Evolutionary conservation across 2,329 filamentous ascomycete genomes (phyloP), one percentile per base, ranked within the genome.

Genomic region (Ilyonectria destructans): DNA sequence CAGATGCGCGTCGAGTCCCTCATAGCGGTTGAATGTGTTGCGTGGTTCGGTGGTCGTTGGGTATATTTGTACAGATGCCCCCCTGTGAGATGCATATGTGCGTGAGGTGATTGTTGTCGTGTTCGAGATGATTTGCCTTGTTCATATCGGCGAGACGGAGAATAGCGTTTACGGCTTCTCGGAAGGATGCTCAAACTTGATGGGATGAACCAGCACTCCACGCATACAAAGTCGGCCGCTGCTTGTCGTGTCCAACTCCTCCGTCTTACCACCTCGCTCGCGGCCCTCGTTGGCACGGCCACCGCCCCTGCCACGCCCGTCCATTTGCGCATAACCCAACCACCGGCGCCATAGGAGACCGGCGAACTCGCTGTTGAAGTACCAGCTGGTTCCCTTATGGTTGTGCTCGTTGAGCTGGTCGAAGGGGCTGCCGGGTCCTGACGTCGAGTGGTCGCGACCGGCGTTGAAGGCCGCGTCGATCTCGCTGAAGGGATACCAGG

Each of bases 321-420:
- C 86, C 74, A 82, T 80, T 76, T 89, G 86, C 17, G 86, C 81
- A 71, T 87, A 89, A 1, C 88, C 88, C 52, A 96, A 82, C 94
- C 94, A 97, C 51, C 93, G 86, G 58, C 92, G 87, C 89, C 94
- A 97, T 72, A 97, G 78, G n/a, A 92, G 88, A 5, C 91, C 88
- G 1, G 93, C 90, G 76, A 96, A 97, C 57, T 91, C 88, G 23
- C 91, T 91, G 74, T 94, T 92, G 80, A 94, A 97, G 80, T 96
- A 97, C 93, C 93, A 97, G 51, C 88, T 94, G 49, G 91, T 91
- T 15, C 94, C 93, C 74, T 89, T 89, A 83, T 96, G 94, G 80
- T 95, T 95, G 79, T 94, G 93, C 81, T 97, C 94, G 60, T 94
- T 90, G 71, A 88, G 86, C 21, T 86, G 75, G 64, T 91, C 90